Evolutionary conservation across 1,139 yeast genomes (phyloP).

Genomic region (Protomyces arabidopsidicola): DNA sequence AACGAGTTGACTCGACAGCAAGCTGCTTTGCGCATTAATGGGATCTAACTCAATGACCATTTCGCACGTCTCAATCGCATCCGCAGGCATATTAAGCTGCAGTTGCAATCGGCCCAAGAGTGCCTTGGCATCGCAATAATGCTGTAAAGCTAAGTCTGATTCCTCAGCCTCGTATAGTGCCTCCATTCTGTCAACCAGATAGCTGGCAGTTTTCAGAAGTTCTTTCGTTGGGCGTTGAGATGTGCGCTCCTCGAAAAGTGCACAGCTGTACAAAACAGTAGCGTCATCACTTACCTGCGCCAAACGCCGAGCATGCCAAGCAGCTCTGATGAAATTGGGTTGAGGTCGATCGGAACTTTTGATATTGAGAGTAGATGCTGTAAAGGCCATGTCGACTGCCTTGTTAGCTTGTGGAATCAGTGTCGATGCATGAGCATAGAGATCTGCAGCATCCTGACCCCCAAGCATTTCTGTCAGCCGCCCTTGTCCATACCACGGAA

Average conservation of each 20-base stretch:
- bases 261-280: background rate
- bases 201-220: background rate
- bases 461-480: conserved; percentile 48
- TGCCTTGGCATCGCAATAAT: conserved; percentile 48
- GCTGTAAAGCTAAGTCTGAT: conserved; percentile 1
- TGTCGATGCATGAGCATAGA: background rate
- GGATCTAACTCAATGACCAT: conserved; percentile 49
- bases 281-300: background rate
- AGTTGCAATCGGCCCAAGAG: conserved; percentile 67
- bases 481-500: conserved; percentile 89
- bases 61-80: conserved; percentile 60
- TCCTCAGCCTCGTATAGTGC: conserved; percentile 13
- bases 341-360: background rate
- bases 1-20: conserved; percentile 6
- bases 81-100: conserved; percentile 53
- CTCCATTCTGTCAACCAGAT: background rate
- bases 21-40: background rate
- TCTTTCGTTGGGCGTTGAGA: background rate
- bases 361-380: background rate
- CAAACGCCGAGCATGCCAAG: background rate
- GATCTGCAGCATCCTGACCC: background rate
- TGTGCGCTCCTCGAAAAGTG: background rate
- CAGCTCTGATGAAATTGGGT: background rate
- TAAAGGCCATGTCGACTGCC: background rate
- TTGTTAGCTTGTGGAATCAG: background rate